Conservation (phyloP, 106 monocot species). For the Phalaenopsis aphrodite region DNA sequence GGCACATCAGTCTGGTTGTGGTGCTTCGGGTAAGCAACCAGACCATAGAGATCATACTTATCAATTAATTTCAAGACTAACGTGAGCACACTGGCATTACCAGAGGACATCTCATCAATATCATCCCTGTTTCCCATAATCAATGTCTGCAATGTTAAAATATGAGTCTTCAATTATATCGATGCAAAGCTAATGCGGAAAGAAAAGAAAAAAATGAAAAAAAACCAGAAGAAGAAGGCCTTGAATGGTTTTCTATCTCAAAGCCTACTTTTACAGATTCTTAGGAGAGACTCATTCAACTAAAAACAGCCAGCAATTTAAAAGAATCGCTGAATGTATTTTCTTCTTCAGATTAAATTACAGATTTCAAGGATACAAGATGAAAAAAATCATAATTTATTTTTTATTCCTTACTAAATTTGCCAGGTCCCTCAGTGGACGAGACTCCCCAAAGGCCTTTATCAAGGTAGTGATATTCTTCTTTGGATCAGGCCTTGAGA, state of each 20-base stretch:
- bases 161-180: neutral
- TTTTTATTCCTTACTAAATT: slow-evolving; percentile 64
- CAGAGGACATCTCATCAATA: slow-evolving; percentile 78
- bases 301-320: neutral
- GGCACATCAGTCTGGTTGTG: slow-evolving; percentile 89
- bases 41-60: slow-evolving; percentile 93
- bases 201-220: neutral
- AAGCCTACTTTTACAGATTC: neutral
- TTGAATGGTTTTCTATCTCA: neutral
- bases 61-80: slow-evolving; percentile 91
- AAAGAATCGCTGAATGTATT: neutral
- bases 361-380: neutral
- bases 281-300: neutral
- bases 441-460: slow-evolving; percentile 94
- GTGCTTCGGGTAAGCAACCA: slow-evolving; percentile 84
- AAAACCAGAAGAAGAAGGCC: neutral
- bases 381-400: neutral
- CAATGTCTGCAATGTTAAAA: slow-evolving; percentile 45
- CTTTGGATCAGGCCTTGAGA: slow-evolving; percentile 89
- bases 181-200: neutral
- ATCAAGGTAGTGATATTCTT: slow-evolving; percentile 96
- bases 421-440: slow-evolving; percentile 77
- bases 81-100: slow-evolving; percentile 72
- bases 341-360: neutral
- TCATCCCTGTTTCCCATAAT: slow-evolving; percentile 99